Conservation (phyloP, 176 grass and related monocot species). For the Elaeis guineensis region DNA sequence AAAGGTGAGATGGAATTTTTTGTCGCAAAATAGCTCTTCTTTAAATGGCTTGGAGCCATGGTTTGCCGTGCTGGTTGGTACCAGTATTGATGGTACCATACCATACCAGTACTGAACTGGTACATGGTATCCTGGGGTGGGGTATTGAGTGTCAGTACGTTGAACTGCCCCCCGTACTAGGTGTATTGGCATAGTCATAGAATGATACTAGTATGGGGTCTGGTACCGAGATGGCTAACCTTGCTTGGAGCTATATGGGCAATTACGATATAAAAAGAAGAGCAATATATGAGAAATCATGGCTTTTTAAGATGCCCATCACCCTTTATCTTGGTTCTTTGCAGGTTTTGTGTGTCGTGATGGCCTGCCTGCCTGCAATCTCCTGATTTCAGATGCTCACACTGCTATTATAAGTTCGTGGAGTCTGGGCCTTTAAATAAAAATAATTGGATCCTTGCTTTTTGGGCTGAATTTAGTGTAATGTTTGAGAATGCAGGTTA, state of each 20-base stretch:
- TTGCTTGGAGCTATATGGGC: slow-evolving; percentile 38
- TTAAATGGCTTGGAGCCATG: slow-evolving; percentile 35
- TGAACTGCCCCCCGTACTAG: no score
- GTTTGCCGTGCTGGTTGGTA: no score
- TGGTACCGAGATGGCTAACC: no score
- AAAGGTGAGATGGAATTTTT: slow-evolving; percentile 49
- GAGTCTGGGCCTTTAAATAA: slow-evolving; percentile 16
- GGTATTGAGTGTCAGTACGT: no score
- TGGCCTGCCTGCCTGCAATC: slow-evolving; percentile 37
- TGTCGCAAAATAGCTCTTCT: not conserved
- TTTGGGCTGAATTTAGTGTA: slow-evolving; percentile 21
- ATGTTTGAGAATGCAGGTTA: slow-evolving; percentile 43
- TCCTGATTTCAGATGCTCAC: slow-evolving; percentile 57
- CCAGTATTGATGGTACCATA: no score
- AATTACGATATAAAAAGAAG: slow-evolving; percentile 28
- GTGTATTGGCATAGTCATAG: no score
- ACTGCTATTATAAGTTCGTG: slow-evolving; percentile 63
- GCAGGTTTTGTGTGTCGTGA: slow-evolving; percentile 59
- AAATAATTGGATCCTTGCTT: slow-evolving; percentile 2
- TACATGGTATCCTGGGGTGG: no score
- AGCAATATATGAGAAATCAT: slow-evolving; percentile 28
- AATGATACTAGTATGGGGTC: no score
- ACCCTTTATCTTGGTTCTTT: slow-evolving; percentile 85
- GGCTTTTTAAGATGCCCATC: slow-evolving; percentile 53
- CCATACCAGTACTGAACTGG: no score